Evolutionary conservation across 139 green algal species (phyloP), one percentile per base, ranked within the genome.

Genomic region (Chlorella sp.): DNA sequence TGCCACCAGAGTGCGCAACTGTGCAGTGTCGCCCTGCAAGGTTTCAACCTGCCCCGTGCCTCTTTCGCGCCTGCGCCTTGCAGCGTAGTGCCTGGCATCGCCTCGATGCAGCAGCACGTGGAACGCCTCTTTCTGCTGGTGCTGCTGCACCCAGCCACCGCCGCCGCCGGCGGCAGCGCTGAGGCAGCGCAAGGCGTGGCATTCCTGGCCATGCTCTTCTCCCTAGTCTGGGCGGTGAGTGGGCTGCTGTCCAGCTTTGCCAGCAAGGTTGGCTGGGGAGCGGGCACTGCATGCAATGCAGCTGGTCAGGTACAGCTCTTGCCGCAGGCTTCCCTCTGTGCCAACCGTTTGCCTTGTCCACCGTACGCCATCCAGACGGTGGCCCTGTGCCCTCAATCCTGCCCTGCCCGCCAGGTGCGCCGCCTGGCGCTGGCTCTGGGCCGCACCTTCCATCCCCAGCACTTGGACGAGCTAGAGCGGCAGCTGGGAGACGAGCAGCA

Each of bases 131-230:
- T 74, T 36, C 34, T 74, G 68, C 68, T 75, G 36, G 36, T 75
- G 3, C 21, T 75, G 36, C 69, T 75, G 69, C 36, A 26, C 21
- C 11, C 15, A 21, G 51, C 51, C 7, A 26, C 36, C 69, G 44
- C 36, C 23, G 69, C 36, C 7, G 36, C 36, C 36, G 69, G 36
- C 34, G 36, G 69, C 36, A 75, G 69, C 69, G 69, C 38, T 5
- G 17, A 55, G 69, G 69, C 36, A 23, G 28, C 68, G 17, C 68
- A 74, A 34, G 68, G 68, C 34, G 68, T 21, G 1, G 68, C 68
- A 36, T 74, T 74, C 68, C 32, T 74, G 4, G 68, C 68, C 68
- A 74, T 74, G 68, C 68, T 74, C 32, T 74, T 74, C 68, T 74
- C 68, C 16, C 68, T 74, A 34, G 68, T 36, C 34, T 74, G 68